phyloP scores from a whole-genome alignment of 2,329 filamentous ascomycete genomes.

The Rhinocladiella similis region DNA sequence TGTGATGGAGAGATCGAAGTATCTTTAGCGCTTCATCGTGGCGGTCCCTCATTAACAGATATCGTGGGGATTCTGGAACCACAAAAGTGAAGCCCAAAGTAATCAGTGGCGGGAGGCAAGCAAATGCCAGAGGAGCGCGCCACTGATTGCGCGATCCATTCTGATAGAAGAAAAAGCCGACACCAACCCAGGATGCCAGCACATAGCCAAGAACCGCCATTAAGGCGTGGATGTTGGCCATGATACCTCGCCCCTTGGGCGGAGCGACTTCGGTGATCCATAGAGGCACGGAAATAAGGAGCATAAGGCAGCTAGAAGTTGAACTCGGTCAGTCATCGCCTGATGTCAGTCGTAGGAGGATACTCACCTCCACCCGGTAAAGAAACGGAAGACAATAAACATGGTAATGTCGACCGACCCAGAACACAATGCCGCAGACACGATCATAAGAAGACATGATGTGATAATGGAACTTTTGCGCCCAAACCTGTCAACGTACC shows the following conservation, averaged over 20 bases:
- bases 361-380: slow-evolving; percentile 10
- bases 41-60: slow-evolving; percentile 28
- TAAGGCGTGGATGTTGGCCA: background rate
- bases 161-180: slow-evolving; percentile 13
- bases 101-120: background rate
- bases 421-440: slow-evolving; percentile 1
- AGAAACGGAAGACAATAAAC: slow-evolving; percentile 17
- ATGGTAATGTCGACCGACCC: slow-evolving; percentile 7
- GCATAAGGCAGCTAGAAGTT: too few relatives aligned
- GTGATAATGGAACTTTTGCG: background rate
- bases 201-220: background rate
- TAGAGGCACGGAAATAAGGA: slow-evolving; percentile 2
- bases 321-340: too few relatives aligned
- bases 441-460: background rate
- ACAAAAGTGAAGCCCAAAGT: slow-evolving; percentile 7
- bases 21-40: too few relatives aligned
- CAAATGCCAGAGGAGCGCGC: slow-evolving; percentile 1
- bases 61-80: slow-evolving; percentile 30
- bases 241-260: slow-evolving; percentile 1
- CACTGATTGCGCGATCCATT: slow-evolving; percentile 25
- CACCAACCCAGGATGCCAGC: background rate
- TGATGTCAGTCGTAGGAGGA: too few relatives aligned
- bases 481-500: background rate
- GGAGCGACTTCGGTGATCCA: slow-evolving; percentile 6
- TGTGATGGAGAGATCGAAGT: too few relatives aligned